phyloP scores from a whole-genome alignment of 345 rosid genomes.

The Pistacia vera region DNA sequence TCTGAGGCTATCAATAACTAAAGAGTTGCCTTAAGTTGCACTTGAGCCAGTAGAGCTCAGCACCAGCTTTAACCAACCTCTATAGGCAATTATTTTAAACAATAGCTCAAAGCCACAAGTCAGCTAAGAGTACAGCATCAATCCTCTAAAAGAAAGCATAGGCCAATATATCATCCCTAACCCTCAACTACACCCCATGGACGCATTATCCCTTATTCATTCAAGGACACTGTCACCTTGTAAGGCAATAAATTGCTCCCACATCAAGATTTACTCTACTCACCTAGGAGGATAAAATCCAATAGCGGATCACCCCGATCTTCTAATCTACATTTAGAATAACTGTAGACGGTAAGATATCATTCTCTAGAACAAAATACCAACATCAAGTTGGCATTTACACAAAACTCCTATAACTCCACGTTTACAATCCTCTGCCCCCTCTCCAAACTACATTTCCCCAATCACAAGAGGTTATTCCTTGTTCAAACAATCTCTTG shows the following conservation, averaged over 20 bases:
- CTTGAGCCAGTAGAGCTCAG: neutral
- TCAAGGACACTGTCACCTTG: neutral
- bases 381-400: neutral
- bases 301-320: neutral
- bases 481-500: neutral
- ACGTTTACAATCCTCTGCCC: neutral
- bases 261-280: neutral
- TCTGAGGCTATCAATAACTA: neutral
- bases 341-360: neutral
- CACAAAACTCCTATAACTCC: neutral
- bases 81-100: neutral
- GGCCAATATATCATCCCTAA: neutral
- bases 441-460: neutral
- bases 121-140: neutral
- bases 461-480: neutral
- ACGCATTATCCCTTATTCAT: neutral
- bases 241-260: neutral
- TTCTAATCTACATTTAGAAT: neutral
- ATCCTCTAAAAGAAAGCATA: neutral
- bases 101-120: constrained; percentile 1
- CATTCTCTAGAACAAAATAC: neutral
- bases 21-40: neutral
- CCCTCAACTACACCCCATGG: neutral
- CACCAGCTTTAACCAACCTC: neutral
- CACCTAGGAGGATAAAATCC: neutral